Conservation (phyloP, 225 moss, liverwort and hornwort genomes). For the Antitrichia curtipendula region DNA sequence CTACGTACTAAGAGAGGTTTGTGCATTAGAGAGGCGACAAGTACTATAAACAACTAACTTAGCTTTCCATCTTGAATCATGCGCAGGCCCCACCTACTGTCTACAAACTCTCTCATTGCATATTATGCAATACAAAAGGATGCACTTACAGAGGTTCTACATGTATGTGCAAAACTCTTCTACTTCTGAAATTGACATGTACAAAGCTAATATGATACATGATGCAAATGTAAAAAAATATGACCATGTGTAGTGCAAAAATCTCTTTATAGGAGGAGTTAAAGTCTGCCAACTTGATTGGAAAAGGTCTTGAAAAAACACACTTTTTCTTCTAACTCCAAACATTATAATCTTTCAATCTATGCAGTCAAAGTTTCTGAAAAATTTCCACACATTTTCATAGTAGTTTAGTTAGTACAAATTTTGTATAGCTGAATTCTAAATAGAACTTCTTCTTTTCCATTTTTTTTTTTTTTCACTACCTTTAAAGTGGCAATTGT, state of each 20-base stretch:
- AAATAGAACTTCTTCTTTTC: too few species aligned
- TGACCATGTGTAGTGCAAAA: neutral
- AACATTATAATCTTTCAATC: neutral
- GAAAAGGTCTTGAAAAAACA: rapidly evolving
- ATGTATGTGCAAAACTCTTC: neutral
- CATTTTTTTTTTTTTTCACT: too few species aligned
- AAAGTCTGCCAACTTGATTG: rapidly evolving
- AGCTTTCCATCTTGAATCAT: too few species aligned
- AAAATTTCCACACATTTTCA: neutral
- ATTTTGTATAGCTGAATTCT: rapidly evolving
- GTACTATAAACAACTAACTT: too few species aligned
- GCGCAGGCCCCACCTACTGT: too few species aligned
- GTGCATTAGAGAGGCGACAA: too few species aligned
- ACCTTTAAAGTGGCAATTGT: rapidly evolving
- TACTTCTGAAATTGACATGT: neutral
- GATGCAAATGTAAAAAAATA: too few species aligned
- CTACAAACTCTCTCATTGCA: too few species aligned
- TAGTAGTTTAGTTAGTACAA: too few species aligned
- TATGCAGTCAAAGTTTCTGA: rapidly evolving
- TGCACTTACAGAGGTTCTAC: too few species aligned
- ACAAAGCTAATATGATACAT: rapidly evolving
- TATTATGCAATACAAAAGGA: too few species aligned
- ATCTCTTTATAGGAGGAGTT: neutral
- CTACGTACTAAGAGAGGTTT: too few species aligned
- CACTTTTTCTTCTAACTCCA: neutral